These are phyloP conservation scores for Salvia rosmarinus DNA, from an alignment of 257 asterid species.

Conservation along the genomic window DNA sequence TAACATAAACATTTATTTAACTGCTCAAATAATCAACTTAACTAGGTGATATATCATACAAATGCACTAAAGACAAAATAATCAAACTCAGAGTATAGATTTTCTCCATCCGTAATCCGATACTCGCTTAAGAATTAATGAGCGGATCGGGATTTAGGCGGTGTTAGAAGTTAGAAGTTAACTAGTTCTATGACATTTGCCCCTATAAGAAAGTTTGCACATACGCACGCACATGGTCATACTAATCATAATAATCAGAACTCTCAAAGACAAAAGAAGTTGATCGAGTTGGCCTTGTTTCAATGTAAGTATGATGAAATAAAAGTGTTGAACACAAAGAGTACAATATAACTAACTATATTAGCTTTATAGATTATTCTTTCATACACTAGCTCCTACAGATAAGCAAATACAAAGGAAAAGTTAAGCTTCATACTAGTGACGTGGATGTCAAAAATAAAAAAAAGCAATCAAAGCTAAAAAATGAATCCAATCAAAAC, in stretches of 20 bases:
- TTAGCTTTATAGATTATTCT: background rate
- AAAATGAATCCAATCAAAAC: background rate
- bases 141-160: background rate
- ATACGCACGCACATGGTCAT: background rate
- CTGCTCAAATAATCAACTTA: background rate
- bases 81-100: background rate
- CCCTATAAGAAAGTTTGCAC: background rate
- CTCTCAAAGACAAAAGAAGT: background rate
- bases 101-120: conserved; percentile 2
- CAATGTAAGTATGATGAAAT: conserved; percentile 1
- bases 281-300: conserved; percentile 10
- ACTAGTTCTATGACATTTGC: background rate
- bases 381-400: background rate
- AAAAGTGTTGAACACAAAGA: background rate
- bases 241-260: background rate
- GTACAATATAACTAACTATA: background rate
- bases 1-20: conserved; percentile 1
- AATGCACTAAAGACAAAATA: conserved; percentile 1
- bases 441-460: conserved; percentile 11
- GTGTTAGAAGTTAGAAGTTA: conserved; percentile 7
- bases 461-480: conserved; percentile 22
- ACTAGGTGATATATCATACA: background rate
- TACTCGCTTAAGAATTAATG: background rate
- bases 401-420: background rate
- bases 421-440: background rate